A percentile compares a stretch with the other conserved stretches of the same genome.
Evolutionary conservation across 2,329 filamentous ascomycete genomes (phyloP).

Genomic region (Xylariaceae sp.): DNA sequence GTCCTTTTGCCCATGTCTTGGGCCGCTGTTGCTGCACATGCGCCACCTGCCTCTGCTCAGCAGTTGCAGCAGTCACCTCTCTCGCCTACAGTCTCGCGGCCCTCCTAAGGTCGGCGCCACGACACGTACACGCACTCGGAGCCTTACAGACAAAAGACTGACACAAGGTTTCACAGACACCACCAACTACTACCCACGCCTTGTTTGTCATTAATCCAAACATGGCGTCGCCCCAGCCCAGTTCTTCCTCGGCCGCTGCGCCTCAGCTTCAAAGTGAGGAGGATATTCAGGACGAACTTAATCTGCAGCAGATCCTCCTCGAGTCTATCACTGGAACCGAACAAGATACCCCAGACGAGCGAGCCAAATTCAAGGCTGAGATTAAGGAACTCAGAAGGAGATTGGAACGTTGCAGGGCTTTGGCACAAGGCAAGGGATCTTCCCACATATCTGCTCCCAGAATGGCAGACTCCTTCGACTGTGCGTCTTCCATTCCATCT

Average conservation of each 20-base stretch:
- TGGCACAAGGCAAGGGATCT: conserved; percentile 1
- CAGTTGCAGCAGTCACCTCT: neutral
- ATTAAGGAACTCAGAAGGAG: conserved; percentile 4
- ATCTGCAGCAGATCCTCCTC: conserved; percentile 7
- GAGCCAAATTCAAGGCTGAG: conserved; percentile 1
- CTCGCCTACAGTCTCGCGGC: neutral
- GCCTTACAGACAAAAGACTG: conserved; percentile 1
- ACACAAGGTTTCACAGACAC: conserved; percentile 2
- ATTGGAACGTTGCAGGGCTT: conserved; percentile 3
- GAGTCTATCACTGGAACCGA: conserved; percentile 3
- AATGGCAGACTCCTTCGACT: no score
- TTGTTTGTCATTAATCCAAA: neutral
- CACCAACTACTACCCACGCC: neutral
- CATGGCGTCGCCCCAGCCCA: conserved; percentile 6
- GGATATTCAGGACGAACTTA: conserved; percentile 6
- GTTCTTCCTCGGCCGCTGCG: neutral
- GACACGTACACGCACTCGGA: neutral
- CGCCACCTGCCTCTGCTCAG: neutral
- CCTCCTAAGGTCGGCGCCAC: neutral
- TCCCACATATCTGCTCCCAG: neutral
- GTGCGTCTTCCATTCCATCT: neutral
- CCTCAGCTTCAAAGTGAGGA: neutral
- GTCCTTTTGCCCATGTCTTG: neutral
- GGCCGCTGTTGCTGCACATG: neutral
- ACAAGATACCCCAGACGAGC: conserved; percentile 5